A percentile compares a stretch with the other conserved stretches of the same genome.
These are phyloP conservation scores for Fusarium sp. DNA, from an alignment of 2,329 filamentous ascomycete species.

Conservation along the genomic window DNA sequence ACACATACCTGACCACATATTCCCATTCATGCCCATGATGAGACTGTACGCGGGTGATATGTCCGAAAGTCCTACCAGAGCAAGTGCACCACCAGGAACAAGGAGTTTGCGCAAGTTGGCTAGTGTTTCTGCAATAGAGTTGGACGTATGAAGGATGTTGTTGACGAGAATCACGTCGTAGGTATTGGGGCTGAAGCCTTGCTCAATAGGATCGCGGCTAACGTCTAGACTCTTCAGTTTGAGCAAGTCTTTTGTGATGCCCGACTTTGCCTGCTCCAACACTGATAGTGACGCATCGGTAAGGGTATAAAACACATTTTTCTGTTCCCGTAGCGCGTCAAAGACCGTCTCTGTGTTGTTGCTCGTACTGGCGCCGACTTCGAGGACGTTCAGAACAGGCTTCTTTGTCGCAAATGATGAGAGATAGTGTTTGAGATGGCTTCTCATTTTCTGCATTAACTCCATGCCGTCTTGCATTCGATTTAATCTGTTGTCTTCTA, in stretches of 20 bases:
- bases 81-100: not conserved
- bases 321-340: fast-evolving
- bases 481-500: not conserved
- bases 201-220: not conserved
- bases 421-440: not conserved
- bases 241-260: not conserved
- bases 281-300: not conserved
- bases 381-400: not conserved
- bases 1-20: conserved; percentile 15
- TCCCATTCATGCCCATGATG: conserved; percentile 17
- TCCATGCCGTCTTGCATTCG: not conserved
- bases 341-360: not conserved
- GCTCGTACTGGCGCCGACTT: conserved; percentile 1
- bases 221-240: conserved; percentile 5
- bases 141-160: not conserved
- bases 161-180: conserved; percentile 8
- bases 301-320: not conserved
- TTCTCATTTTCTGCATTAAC: not conserved
- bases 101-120: not conserved
- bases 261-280: not conserved
- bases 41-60: conserved; percentile 16
- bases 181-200: not conserved
- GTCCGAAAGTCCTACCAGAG: conserved; percentile 7
- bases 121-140: not conserved
- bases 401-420: conserved; percentile 6